Evolutionary conservation across 2,329 filamentous ascomycete species (phyloP), one percentile per base, ranked within the genome.

Genomic region (Thielaviopsis ethacetica): DNA sequence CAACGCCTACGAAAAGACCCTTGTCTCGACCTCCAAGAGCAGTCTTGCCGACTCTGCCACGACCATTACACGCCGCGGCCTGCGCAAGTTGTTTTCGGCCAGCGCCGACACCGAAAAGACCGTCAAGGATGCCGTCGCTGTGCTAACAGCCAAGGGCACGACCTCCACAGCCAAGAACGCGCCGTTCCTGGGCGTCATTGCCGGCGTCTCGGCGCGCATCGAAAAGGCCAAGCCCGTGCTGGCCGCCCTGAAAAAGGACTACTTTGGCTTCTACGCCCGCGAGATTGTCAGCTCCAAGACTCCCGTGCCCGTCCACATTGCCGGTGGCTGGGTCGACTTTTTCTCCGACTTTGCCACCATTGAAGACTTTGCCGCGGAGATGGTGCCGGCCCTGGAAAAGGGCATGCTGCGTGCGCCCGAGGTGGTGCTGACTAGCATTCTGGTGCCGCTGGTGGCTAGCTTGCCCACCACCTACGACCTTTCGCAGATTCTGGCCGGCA

Each of bases 341-440:
- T 95, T 96, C 69, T 70, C 73, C 17, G 79, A 77, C 34, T 97
- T 91, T 67, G 76, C 86, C 44, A 84, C 81, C 0, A 68, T 80
- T 17, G 83, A 90, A 24, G 90, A 96, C 63, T 69, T 97, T 30
- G 79, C 82, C 57, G 85, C 81, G 63, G 82, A 91, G 51, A 67
- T 97, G 34, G 76, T 94, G 24, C 88, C 91, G 9, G 76, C 89
- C 0, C 74, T 97, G 15, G 93, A 98, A 67, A 96, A 95, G 72
- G 84, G 87, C 5, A 77, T 98, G 59, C 73, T 98, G 53, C 81
- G 94, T 68, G 85, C 91, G 7, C 94, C 93, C 1, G 93, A 98
- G 71, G 84, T 96, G 51, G 83, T 95, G 15, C 75, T 97, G 27
- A 83, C 85, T 65, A 86, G 89, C 63, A 76, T 96, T 24, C 73